phyloP scores from a whole-genome alignment of 495 filamentous ascomycete genomes.

The Xylaria palmicola region DNA sequence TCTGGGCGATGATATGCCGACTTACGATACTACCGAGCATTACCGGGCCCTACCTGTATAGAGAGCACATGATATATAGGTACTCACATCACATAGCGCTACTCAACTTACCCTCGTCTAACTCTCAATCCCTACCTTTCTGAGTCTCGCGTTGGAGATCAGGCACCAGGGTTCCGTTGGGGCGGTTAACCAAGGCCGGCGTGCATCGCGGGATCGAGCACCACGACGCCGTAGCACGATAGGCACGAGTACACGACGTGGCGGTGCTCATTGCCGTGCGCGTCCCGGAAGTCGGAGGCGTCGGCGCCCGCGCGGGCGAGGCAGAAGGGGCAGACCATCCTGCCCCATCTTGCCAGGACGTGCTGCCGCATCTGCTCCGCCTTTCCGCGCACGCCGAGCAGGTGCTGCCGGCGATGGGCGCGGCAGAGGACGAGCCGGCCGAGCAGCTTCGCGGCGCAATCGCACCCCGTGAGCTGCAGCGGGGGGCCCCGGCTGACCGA shows the following conservation, averaged over 20 bases:
- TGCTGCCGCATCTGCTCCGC: background rate
- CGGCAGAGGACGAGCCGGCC: conserved; percentile 15
- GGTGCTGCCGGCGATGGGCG: conserved; percentile 15
- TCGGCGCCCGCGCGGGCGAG: background rate
- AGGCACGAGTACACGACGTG: conserved; percentile 3
- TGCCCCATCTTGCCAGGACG: background rate
- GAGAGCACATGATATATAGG: too few species aligned
- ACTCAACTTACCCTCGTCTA: too few species aligned
- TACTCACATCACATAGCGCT: too few species aligned
- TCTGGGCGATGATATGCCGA: too few species aligned
- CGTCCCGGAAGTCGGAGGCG: conserved; percentile 12
- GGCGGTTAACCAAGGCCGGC: background rate
- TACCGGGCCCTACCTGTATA: too few species aligned
- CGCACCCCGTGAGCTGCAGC: conserved; percentile 12
- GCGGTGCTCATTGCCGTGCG: background rate
- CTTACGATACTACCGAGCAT: too few species aligned
- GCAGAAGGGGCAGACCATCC: conserved; percentile 14
- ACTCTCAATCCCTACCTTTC: too few species aligned
- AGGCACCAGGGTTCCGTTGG: too few species aligned
- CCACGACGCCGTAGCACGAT: conserved; percentile 7
- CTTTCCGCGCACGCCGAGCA: background rate
- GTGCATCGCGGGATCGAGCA: background rate
- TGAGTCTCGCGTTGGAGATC: too few species aligned
- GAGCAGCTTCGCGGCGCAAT: conserved; percentile 13
- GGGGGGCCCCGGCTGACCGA: background rate